phyloP scores from a whole-genome alignment of 148 eudicot genomes.

The Selenicereus undatus region DNA sequence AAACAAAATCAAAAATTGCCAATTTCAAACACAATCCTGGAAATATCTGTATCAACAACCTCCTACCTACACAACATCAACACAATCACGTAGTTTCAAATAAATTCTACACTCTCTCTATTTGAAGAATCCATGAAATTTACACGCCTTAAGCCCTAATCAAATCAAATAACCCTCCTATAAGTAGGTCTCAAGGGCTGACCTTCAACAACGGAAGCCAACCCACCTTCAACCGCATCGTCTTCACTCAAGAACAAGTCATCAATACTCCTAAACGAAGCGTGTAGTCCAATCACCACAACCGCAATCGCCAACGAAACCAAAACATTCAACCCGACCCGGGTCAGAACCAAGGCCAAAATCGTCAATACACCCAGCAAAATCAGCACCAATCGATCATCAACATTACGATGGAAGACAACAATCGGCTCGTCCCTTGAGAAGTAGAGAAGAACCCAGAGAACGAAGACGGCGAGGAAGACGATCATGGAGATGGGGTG shows the following conservation, averaged over 20 bases:
- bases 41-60: not conserved
- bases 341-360: not conserved
- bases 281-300: not conserved
- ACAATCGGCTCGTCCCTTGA: not conserved
- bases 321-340: conserved; percentile 4
- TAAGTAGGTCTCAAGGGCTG: conserved; percentile 10
- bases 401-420: not conserved
- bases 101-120: not conserved
- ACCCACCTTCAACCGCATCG: not conserved
- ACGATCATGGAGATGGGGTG: conserved; percentile 39
- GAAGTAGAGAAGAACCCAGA: conserved; percentile 1
- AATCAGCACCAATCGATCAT: not conserved
- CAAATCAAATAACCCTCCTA: not conserved
- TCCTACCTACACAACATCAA: not conserved
- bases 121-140: not conserved
- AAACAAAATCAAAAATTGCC: not conserved
- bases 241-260: conserved; percentile 5
- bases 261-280: not conserved
- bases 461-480: not conserved
- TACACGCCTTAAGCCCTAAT: not conserved
- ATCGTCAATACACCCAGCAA: not conserved
- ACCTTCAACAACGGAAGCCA: conserved; percentile 29
- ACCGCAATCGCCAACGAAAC: conserved; percentile 2
- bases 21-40: not conserved
- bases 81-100: not conserved